Base-by-base conservation (phyloP, 2,329 filamentous ascomycete genomes). In the Dothiorella sarmentorum region DNA sequence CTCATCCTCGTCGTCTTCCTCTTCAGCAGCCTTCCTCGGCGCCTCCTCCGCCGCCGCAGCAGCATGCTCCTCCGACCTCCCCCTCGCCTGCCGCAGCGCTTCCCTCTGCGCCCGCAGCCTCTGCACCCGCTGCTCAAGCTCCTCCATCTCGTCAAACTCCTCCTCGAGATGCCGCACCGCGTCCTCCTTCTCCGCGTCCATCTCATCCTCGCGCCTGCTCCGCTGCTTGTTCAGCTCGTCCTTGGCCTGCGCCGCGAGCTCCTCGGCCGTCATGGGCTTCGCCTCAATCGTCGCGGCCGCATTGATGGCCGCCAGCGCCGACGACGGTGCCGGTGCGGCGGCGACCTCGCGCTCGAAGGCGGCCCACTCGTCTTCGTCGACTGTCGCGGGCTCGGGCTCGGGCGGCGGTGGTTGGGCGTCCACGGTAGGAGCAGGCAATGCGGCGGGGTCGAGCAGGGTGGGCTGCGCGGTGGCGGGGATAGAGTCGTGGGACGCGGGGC, bases 291-390 rank as follows among this genome's bases (percentile, higher is more conserved):
- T 75, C 5, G 75, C 75, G 40, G 67, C 68, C 0, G 70, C 64
- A 13, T 66, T 61, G 33, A 71, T 67, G 13, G 65, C 64, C 5
- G 63, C 38, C 15, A 63, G 33, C 49, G 61, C 57, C 18, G 62
- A 75, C 71, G 38, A 71, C 29, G 59, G 43, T 2, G 64, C 53
- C 11, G 63, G 60, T 5, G 65, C 55, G 18, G 68, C 68, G 7
- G 85, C 87, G 58, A 96, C 85, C 56, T 96, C 90, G 2, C 89
- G 88, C 70, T 96, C 88, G 69, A 96, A 95, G 7, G 90, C 89
- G 2, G 89, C 88, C 89, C 89, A 94, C 73, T 94, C 89, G 56
- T 87, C 84, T 67, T 96, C 58, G 10, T 60, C 42, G 11, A 71
- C 64, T 13, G 65, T 67, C 2, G 63, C 62, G 3, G 64, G 47